Conservation (phyloP, 1,284 basidiomycete species). For the Sporisorium reilianum region DNA sequence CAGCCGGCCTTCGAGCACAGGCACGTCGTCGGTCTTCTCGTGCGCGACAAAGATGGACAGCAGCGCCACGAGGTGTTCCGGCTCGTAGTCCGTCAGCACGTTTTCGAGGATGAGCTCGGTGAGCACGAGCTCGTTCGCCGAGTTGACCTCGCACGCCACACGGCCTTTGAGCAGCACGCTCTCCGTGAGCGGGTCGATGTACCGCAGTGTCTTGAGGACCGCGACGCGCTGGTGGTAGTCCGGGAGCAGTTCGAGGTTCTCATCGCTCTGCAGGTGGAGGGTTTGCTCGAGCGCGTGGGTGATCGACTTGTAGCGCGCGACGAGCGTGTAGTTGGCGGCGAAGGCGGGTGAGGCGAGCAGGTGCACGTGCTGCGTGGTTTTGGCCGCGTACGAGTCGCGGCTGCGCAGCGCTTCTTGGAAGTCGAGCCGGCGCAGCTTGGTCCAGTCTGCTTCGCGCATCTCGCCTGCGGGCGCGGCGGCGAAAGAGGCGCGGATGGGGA, state of each 20-base stretch:
- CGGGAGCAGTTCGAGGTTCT: constrained; percentile 95
- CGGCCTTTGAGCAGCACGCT: constrained; percentile 96
- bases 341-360: constrained; percentile 73
- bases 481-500: constrained; percentile 23
- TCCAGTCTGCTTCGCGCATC: constrained; percentile 77
- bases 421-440: constrained; percentile 83
- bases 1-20: constrained; percentile 81
- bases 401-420: constrained; percentile 85
- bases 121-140: constrained; percentile 84
- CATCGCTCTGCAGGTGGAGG: constrained; percentile 73
- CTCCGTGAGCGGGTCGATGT: constrained; percentile 75
- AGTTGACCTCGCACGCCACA: constrained; percentile 99
- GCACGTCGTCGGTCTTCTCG: constrained; percentile 92
- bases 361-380: constrained; percentile 35
- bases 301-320: constrained; percentile 82
- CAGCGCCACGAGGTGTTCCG: constrained; percentile 96
- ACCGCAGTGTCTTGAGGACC: constrained; percentile 84
- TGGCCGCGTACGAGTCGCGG: constrained; percentile 74
- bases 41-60: constrained; percentile 97
- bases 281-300: constrained; percentile 76
- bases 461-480: not conserved
- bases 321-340: constrained; percentile 78
- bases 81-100: constrained; percentile 86
- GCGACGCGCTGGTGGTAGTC: constrained; percentile 95
- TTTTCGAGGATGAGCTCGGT: constrained; percentile 98